phyloP scores from a whole-genome alignment of 1,139 yeast genomes.

The Hanseniaspora sp. region DNA sequence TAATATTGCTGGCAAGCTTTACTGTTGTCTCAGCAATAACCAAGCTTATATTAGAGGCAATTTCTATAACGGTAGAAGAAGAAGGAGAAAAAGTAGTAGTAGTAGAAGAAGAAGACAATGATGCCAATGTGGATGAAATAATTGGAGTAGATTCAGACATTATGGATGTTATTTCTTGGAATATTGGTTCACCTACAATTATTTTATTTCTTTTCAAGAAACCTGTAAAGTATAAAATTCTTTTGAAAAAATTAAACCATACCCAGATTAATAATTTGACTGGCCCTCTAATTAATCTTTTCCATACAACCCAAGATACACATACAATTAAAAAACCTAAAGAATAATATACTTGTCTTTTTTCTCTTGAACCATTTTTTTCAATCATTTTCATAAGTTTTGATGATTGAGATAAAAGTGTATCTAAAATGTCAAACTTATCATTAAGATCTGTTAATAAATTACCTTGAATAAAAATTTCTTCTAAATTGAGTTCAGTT shows the following conservation, averaged over 20 bases:
- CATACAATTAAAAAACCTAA: constrained; percentile 41
- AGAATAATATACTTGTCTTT: constrained; percentile 43
- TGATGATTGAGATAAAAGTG: constrained; percentile 41
- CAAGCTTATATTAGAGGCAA: too few species aligned
- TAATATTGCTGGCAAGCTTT: too few species aligned
- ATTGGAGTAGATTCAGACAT: neutral
- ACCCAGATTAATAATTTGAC: constrained; percentile 41
- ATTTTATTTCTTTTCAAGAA: constrained; percentile 18
- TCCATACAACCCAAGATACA: constrained; percentile 47
- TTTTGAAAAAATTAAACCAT: constrained; percentile 35
- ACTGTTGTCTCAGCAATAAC: too few species aligned
- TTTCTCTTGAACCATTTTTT: constrained; percentile 45
- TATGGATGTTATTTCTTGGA: neutral
- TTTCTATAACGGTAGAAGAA: neutral
- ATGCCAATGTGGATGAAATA: neutral
- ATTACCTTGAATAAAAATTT: constrained; percentile 45
- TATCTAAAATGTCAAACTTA: constrained; percentile 37
- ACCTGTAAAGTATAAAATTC: constrained; percentile 26
- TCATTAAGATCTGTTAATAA: constrained; percentile 40
- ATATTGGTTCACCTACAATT: constrained; percentile 2
- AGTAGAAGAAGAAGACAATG: neutral
- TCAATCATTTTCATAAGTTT: constrained; percentile 40
- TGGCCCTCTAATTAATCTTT: constrained; percentile 44
- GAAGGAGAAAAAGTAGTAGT: neutral
- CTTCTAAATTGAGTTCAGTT: constrained; percentile 48